Conservation (phyloP, 345 rosid species). For the Leavenworthia alabamica region DNA sequence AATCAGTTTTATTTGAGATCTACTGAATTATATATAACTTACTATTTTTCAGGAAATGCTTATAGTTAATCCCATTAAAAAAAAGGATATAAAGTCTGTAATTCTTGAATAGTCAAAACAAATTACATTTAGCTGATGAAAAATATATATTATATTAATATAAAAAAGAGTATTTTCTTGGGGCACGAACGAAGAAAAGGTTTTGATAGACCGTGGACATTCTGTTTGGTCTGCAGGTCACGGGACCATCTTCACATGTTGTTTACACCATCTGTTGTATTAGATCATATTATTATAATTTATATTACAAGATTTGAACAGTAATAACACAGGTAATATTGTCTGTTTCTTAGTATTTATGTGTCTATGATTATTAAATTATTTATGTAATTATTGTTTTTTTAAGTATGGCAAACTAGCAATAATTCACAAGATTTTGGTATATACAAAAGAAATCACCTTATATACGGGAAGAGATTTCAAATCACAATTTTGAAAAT, state of each 20-base stretch:
- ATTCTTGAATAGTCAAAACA: not conserved
- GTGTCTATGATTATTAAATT: not conserved
- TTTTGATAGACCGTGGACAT: slow-evolving; percentile 7
- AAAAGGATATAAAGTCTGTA: not conserved
- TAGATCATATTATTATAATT: not conserved
- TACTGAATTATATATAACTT: not conserved
- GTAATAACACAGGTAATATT: not conserved
- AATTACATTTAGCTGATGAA: not conserved
- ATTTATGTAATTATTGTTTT: not conserved
- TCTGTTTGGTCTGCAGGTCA: slow-evolving; percentile 27
- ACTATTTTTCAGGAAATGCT: not conserved
- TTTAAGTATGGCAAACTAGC: not conserved
- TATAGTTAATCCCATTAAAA: not conserved
- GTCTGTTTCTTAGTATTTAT: not conserved
- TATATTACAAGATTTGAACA: slow-evolving; percentile 14
- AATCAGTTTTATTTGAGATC: not conserved
- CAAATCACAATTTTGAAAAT: not conserved
- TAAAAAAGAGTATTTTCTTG: not conserved
- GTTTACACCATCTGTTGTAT: slow-evolving; percentile 8
- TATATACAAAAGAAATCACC: not conserved
- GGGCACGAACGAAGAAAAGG: slow-evolving; percentile 8
- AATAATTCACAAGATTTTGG: not conserved
- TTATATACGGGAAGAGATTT: not conserved
- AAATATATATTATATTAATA: not conserved
- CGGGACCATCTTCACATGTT: slow-evolving; percentile 28